These are phyloP conservation scores for Gillenia trifoliata DNA, from an alignment of 306 rosid species.

Conservation along the genomic window DNA sequence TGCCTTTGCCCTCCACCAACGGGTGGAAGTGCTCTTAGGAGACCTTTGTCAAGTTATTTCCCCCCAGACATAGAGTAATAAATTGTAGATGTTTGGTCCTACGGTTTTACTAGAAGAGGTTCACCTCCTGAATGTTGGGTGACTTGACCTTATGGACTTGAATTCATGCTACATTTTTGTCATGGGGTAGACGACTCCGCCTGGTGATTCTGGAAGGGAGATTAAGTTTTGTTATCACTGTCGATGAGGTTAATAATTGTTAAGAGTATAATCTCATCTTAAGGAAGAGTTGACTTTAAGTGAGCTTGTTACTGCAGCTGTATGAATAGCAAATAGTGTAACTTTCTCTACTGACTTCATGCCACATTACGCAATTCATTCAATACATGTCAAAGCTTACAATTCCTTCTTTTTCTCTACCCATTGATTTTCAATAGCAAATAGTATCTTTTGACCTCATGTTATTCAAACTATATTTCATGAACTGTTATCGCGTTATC, in stretches of 20 bases:
- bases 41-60: not conserved
- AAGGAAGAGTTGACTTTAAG: not conserved
- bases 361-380: not conserved
- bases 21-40: no score
- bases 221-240: not conserved
- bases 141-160: not conserved
- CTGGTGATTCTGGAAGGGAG: not conserved
- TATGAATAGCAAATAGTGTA: no score
- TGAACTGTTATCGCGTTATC: not conserved
- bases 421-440: not conserved
- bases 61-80: not conserved
- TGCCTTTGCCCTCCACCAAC: no score
- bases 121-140: not conserved
- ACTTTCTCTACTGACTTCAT: no score
- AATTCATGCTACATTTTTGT: not conserved
- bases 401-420: not conserved
- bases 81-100: not conserved
- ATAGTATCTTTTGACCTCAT: not conserved
- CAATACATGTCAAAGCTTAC: not conserved
- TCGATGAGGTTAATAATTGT: not conserved
- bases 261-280: not conserved
- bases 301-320: not conserved
- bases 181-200: no score
- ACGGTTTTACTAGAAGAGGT: not conserved
- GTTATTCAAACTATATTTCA: not conserved